Percentiles rank a stretch among this genome's conserved stretches.
phyloP scores from a whole-genome alignment of 2,329 filamentous ascomycete genomes.

The Simplicillium sp. region DNA sequence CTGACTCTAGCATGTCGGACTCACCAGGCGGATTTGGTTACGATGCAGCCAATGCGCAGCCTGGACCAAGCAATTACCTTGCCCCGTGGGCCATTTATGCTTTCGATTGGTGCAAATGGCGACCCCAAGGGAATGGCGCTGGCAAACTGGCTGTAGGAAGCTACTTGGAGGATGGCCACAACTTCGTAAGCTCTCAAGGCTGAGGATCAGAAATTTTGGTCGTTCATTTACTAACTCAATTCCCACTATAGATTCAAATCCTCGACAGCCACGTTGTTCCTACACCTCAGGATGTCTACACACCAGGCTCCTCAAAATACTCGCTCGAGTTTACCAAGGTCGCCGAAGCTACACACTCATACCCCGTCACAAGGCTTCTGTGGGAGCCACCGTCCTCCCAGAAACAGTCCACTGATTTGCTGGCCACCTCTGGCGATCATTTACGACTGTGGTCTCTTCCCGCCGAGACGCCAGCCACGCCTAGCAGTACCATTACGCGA shows the following conservation, averaged over 20 bases:
- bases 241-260: slow-evolving; percentile 72
- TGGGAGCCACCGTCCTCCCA: slow-evolving; percentile 95
- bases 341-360: slow-evolving; percentile 94
- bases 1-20: slow-evolving; percentile 73
- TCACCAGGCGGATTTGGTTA: slow-evolving; percentile 52
- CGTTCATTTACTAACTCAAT: neutral
- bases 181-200: slow-evolving; percentile 59
- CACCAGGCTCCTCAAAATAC: slow-evolving; percentile 61
- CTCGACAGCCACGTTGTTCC: slow-evolving; percentile 74
- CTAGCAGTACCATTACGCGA: slow-evolving; percentile 59
- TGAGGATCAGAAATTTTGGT: neutral
- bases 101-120: slow-evolving; percentile 99
- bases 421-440: slow-evolving; percentile 93
- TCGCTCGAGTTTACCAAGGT: slow-evolving; percentile 86
- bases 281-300: slow-evolving; percentile 58
- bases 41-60: slow-evolving; percentile 54
- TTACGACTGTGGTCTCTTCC: slow-evolving; percentile 89
- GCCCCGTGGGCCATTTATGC: slow-evolving; percentile 95
- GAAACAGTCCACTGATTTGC: slow-evolving; percentile 88
- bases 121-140: slow-evolving; percentile 66
- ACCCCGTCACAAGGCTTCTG: slow-evolving; percentile 86
- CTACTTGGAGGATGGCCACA: slow-evolving; percentile 95
- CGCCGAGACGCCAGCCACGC: slow-evolving; percentile 45
- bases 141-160: slow-evolving; percentile 93
- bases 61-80: slow-evolving; percentile 82